Base-by-base conservation (phyloP, 306 rosid genomes). In the Vicia villosa region DNA sequence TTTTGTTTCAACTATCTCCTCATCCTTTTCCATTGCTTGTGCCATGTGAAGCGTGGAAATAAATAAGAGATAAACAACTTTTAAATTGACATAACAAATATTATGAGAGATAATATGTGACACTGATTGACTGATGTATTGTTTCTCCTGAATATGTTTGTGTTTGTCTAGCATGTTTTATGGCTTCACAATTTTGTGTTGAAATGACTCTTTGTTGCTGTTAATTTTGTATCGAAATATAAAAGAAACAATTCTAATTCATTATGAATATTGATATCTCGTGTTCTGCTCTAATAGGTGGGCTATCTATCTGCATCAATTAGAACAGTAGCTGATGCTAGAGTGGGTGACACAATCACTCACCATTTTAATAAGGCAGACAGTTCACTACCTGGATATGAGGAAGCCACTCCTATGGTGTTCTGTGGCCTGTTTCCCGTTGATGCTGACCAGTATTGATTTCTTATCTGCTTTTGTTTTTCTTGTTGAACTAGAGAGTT, bases 401-500 rank as follows among this genome's bases (percentile, higher is more conserved):
- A 90, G 83, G 94, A 90, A 81, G 97, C 89, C 46, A 90, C 97
- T 42, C 98, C 96, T 4, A 88, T 90, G 97, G 98, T 93, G 85
- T 90, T 93, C 71, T 88, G 98, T 59, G 98, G 98, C 90, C 75
- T 93, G 70, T 90, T 93, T 78, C 98, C 97, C 32, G 96, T 93
- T 77, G 98, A 93, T 71, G 97, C 98, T 38, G 98, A 93, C 84
- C 91, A 93, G 97, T 90, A 88, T 16, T 86, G 68, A 84, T 77
- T 82, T 72, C 47, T 67, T 69, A 57, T 69, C 80, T 68, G 42
- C 73, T 16, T 73, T 68, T 74, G 55, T 66, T 60, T 67, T 66
- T 63, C 42, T 8, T 66, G 40, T 16, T 13, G 59, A 63, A 26
- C 63, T 41, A 78, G 60, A 74, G 4, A 50, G n/a, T 66, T 52